Evolutionary conservation across 176 grass and related monocot genomes (phyloP), one percentile per base, ranked within the genome.

Genomic region (Juncus effusus): DNA sequence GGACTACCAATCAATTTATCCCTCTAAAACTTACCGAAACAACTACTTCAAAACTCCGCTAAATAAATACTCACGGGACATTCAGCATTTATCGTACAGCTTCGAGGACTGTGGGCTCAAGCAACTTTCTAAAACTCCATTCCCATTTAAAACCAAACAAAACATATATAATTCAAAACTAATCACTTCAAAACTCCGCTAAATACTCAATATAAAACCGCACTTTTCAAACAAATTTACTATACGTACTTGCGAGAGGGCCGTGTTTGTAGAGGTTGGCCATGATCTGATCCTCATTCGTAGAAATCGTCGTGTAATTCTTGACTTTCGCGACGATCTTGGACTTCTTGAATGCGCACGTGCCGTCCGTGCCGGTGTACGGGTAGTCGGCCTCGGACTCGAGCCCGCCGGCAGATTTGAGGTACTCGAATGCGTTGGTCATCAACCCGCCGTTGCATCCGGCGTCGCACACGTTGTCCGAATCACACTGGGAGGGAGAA

Each of bases 391-490:
- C 52, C 81, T 93, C 89, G 0, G 67, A 79, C 58, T 93, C 78
- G 13, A 88, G 73, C 4, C 89, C 89, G 54, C 89, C 85, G 54
- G 79, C 59, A 72, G 79, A 88, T 53, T 58, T 36, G 7, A 93
- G 65, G 54, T 93, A 93, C 35, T 83, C 74, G 61, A 93, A 93
- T 59, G 89, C 89, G 14, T 78, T 88, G 42, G 81, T 88, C 89
- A 93, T 93, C 65, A 93, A 66, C 51, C 89, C 89, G 50, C 89
- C 89, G 36, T 88, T 93, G 63, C 89, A 93, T 75, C 89, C 89
- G 1, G 76, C 67, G 2, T 93, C 85, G 11, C 89, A 93, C 45
- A 81, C 35, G 11, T 83, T 76, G 9, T 85, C 51, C 40, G 84
- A 81, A 74, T 93, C 89, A 52, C 85, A 93, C 85, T 93, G 40